These are phyloP conservation scores for Cryptococcus floricola DNA, from an alignment of 1,284 basidiomycete species.

Conservation along the genomic window DNA sequence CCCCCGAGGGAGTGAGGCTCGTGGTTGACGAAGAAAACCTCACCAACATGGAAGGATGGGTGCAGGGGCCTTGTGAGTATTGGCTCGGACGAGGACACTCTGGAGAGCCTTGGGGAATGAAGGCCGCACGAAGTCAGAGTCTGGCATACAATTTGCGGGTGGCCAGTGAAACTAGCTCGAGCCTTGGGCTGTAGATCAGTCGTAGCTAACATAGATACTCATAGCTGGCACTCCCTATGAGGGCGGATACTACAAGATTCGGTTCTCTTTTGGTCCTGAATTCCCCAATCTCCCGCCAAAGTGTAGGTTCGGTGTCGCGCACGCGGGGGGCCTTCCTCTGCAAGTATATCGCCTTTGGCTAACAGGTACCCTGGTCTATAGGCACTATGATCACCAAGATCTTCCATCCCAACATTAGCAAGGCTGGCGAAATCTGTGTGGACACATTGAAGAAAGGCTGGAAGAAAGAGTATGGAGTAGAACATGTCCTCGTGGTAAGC, in stretches of 20 bases:
- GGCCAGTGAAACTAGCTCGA: background rate
- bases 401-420: constrained; percentile 93
- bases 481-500: constrained; percentile 70
- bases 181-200: background rate
- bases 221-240: constrained; percentile 85
- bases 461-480: constrained; percentile 86
- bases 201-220: background rate
- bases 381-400: constrained; percentile 89
- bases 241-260: constrained; percentile 82
- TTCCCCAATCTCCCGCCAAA: constrained; percentile 87
- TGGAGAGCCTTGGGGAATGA: background rate
- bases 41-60: constrained; percentile 43
- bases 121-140: background rate
- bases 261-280: constrained; percentile 77
- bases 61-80: constrained; percentile 46
- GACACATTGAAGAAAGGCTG: constrained; percentile 97
- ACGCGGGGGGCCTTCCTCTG: background rate
- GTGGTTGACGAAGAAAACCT: constrained; percentile 71
- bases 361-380: constrained; percentile 36
- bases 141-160: background rate
- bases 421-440: constrained; percentile 88
- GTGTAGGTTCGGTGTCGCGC: constrained; percentile 59
- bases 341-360: background rate
- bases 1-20: constrained; percentile 82
- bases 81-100: background rate